Percentiles rank a stretch among this genome's conserved stretches.
phyloP scores from a whole-genome alignment of 2,329 filamentous ascomycete species.

The Aspergillus carbonarius region DNA sequence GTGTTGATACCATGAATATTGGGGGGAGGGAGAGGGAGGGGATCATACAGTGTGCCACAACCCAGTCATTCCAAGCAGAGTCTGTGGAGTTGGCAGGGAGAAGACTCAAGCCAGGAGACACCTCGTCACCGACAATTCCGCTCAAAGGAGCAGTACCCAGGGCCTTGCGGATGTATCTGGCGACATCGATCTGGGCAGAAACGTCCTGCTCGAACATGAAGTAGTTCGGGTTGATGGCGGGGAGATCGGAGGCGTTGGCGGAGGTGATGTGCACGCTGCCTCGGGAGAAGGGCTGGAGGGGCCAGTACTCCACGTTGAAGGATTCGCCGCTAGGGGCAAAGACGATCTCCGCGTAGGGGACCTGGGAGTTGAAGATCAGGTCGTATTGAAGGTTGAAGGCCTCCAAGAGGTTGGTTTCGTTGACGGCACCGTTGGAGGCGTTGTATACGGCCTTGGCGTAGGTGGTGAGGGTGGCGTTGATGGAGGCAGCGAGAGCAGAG shows the following conservation, averaged over 20 bases:
- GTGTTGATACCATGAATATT: background rate
- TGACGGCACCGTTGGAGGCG: constrained; percentile 24
- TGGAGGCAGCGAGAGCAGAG: constrained; percentile 16
- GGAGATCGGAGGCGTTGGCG: constrained; percentile 14
- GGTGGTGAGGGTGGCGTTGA: constrained; percentile 22
- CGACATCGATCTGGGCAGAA: constrained; percentile 21
- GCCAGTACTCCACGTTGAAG: constrained; percentile 26
- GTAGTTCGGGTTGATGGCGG: constrained; percentile 30
- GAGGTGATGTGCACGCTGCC: constrained; percentile 18
- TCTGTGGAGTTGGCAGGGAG: constrained; percentile 22
- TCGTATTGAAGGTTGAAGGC: constrained; percentile 27
- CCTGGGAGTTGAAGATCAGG: constrained; percentile 25
- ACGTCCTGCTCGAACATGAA: constrained; percentile 28
- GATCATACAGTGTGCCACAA: constrained; percentile 26
- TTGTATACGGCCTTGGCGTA: constrained; percentile 25
- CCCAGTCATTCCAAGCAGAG: constrained; percentile 25
- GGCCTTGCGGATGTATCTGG: constrained; percentile 13
- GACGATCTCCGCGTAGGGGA: constrained; percentile 28
- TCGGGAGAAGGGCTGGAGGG: constrained; percentile 28
- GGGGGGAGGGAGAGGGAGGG: background rate
- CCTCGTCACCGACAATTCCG: constrained; percentile 23
- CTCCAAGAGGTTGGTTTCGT: constrained; percentile 20
- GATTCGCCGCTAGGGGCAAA: constrained; percentile 17
- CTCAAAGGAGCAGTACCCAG: background rate
- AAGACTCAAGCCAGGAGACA: constrained; percentile 20